Evolutionary conservation across 805 yeast genomes (phyloP).

Genomic region (Cyberlindnera mississippiensis): DNA sequence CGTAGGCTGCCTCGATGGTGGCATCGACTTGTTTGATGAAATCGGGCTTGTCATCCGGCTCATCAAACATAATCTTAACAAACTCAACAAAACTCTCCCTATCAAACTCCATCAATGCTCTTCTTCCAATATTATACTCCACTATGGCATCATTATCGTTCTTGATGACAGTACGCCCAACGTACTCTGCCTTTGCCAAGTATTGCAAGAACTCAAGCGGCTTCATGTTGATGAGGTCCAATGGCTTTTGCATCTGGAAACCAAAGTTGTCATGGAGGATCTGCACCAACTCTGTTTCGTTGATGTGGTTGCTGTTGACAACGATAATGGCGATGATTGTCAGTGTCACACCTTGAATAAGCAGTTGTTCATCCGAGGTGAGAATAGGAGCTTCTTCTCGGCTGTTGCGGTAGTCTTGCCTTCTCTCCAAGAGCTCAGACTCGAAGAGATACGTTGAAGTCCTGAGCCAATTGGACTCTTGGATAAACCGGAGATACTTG

Average conservation of each 20-base stretch:
- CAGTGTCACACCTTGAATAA: slow-evolving; percentile 21
- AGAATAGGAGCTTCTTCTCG: slow-evolving; percentile 18
- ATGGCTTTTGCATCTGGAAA: slow-evolving; percentile 6
- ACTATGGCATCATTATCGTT: slow-evolving; percentile 23
- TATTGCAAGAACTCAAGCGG: slow-evolving; percentile 23
- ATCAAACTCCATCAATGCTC: slow-evolving; percentile 28
- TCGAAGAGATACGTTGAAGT: slow-evolving; percentile 15
- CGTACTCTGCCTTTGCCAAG: slow-evolving; percentile 27
- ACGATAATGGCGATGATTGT: slow-evolving; percentile 23
- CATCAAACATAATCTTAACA: slow-evolving; percentile 23
- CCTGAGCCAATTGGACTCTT: slow-evolving; percentile 17
- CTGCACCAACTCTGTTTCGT: slow-evolving; percentile 39
- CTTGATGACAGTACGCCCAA: slow-evolving; percentile 21
- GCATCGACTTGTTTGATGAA: slow-evolving; percentile 13
- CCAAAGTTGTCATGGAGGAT: slow-evolving; percentile 37
- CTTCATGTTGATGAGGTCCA: slow-evolving; percentile 12
- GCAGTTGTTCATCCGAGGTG: slow-evolving; percentile 17
- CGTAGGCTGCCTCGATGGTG: slow-evolving; percentile 20
- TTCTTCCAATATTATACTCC: slow-evolving; percentile 29
- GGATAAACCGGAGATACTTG: slow-evolving; percentile 13
- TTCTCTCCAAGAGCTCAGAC: slow-evolving; percentile 23
- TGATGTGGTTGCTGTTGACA: slow-evolving; percentile 28
- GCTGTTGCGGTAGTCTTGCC: slow-evolving; percentile 24
- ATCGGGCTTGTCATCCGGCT: slow-evolving; percentile 17
- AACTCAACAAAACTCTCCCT: slow-evolving; percentile 24